Evolutionary conservation across 352 stramenopile genomes (phyloP), one percentile per base, ranked within the genome.

Genomic region (Phytophthora foliorum): DNA sequence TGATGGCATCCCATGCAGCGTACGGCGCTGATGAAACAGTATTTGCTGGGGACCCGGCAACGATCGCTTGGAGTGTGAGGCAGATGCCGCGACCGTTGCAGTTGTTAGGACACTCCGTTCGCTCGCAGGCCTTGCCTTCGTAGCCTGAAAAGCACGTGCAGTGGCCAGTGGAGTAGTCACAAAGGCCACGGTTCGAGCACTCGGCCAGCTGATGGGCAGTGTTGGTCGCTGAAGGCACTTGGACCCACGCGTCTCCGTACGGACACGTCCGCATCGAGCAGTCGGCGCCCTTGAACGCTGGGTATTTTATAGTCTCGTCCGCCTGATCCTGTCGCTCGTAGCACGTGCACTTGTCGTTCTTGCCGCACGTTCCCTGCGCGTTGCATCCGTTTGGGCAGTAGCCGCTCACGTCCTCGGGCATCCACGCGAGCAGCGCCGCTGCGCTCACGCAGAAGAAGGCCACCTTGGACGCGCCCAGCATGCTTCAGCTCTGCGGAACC

Each of bases 71-170:
- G 36, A 98, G 83, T 27, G 93, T 98, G 62, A 97, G 84, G 78
- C 97, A 99, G 67, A 98, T 90, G 44, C 96, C 97, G 66, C 91
- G 97, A 57, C 69, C 72, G 71, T 93, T 98, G 88, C 97, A 99
- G 73, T 97, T 83, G 81, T 98, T 98, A n/a, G 95, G 95, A 72
- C 97, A 99, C 58, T 97, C 75, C 1, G 91, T 96, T 69, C 94
- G 85, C 68, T 97, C 82, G 71, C 94, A 98, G 17, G 92, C 89
- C 56, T 95, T 97, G 75, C 92, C 93, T 50, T 94, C 91, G 75
- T 94, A 98, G 9, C 92, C 92, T 7, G 83, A 67, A 59, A 92
- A 97, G 70, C 96, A 98, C 25, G 92, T 72, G 82, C 97, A 99
- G 52, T 90, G 77, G 31, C 96, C 97, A 24, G 89, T 94, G 16